Conservation (phyloP, 345 rosid species). For the Litchi chinensis region DNA sequence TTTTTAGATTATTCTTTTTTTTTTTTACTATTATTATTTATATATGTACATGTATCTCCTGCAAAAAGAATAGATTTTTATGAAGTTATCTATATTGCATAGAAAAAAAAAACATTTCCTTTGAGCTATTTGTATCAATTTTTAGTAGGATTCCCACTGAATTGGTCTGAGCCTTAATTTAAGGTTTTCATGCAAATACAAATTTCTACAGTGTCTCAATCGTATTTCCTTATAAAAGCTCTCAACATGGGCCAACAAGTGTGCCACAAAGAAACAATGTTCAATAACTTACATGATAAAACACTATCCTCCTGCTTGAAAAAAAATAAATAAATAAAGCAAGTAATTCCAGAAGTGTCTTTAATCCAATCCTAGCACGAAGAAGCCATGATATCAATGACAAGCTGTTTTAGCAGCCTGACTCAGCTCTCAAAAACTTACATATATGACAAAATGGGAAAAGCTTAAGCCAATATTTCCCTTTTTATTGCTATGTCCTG, state of each 20-base stretch:
- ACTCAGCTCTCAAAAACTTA: neutral
- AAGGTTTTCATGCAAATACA: neutral
- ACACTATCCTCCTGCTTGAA: neutral
- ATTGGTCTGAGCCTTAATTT: constrained; percentile 1
- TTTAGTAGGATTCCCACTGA: neutral
- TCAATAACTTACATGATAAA: neutral
- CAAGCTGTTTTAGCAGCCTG: neutral
- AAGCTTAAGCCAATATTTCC: neutral
- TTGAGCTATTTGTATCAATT: neutral
- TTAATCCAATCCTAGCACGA: neutral
- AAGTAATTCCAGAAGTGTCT: neutral
- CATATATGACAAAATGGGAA: neutral
- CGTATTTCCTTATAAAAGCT: neutral
- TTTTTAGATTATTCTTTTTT: neutral
- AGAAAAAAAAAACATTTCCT: neutral
- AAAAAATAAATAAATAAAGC: too few species aligned
- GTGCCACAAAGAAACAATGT: neutral
- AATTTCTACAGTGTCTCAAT: neutral
- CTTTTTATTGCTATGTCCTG: neutral
- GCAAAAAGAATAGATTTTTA: neutral
- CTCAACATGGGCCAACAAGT: neutral
- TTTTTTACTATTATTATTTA: too few species aligned
- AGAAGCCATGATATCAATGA: neutral
- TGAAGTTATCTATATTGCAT: neutral
- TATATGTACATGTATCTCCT: neutral